Evolutionary conservation across 2,329 filamentous ascomycete species (phyloP), one percentile per base, ranked within the genome.

Genomic region (Colletotrichum sp.): DNA sequence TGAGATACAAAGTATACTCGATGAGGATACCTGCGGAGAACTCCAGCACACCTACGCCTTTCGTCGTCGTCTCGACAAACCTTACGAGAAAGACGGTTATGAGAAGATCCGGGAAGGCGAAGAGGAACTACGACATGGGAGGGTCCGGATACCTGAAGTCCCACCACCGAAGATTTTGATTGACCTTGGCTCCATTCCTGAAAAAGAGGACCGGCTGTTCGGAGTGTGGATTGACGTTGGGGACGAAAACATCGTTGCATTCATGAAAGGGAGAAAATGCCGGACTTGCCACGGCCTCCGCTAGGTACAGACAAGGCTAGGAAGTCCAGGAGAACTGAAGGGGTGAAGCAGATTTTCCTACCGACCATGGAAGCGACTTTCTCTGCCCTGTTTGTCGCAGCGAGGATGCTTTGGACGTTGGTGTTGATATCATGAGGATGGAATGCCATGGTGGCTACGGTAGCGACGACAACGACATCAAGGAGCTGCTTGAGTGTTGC

Each of bases 261-360:
- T 44, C 5, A 44, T 44, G 36, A 0, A 44, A 44, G 3, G 7
- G 36, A 8, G 2, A 1, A 5, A 11, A 0, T 44, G 36, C 36
- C 2, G 1, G 36, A 44, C 36, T n/a, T n/a, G n/a, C n/a, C n/a
- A n/a, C n/a, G n/a, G n/a, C n/a, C n/a, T n/a, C n/a, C n/a, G n/a
- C n/a, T n/a, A n/a, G n/a, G n/a, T n/a, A n/a, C n/a, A n/a, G 36
- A 19, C 2, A 39, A 2, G 36, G 36, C 36, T 9, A 16, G 36
- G 5, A 39, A 8, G 9, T 39, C 5, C 16, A 39, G 36, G n/a
- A n/a, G n/a, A n/a, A n/a, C n/a, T n/a, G n/a, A n/a, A n/a, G n/a
- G n/a, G n/a, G n/a, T n/a, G n/a, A n/a, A n/a, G n/a, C n/a, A n/a
- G n/a, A n/a, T n/a, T n/a, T n/a, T n/a, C n/a, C n/a, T n/a, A n/a